Conservation (phyloP, 129 eudicot species). For the Cynara cardunculus region DNA sequence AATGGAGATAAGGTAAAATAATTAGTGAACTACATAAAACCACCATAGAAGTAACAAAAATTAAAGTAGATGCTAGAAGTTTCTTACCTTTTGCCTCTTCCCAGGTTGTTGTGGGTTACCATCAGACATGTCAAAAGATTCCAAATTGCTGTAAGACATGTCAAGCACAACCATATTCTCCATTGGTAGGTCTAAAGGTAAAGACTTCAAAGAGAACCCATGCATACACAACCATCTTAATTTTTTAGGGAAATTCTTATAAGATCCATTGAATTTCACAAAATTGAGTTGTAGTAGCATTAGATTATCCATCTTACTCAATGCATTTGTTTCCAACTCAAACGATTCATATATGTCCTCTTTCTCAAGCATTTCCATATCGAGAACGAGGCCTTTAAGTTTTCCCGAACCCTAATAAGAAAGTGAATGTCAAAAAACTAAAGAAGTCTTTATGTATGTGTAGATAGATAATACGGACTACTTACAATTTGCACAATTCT, state of each 20-base stretch:
- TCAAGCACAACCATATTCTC: background rate
- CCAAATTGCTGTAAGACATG: background rate
- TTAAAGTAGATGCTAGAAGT: background rate
- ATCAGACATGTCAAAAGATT: background rate
- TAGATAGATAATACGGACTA: background rate
- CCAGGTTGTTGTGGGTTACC: background rate
- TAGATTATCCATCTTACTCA: slow-evolving; percentile 18
- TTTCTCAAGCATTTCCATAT: too few species aligned
- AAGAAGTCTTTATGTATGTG: too few species aligned
- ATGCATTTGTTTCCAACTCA: background rate
- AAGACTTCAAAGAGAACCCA: background rate
- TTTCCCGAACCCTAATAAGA: slow-evolving; percentile 23
- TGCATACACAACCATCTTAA: background rate
- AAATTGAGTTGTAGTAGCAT: slow-evolving; percentile 21
- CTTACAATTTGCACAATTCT: background rate
- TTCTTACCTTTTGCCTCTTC: background rate
- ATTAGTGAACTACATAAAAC: background rate
- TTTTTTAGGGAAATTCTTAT: background rate
- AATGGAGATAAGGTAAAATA: background rate
- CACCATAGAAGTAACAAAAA: background rate
- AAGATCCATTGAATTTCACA: background rate
- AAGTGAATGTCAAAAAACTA: background rate
- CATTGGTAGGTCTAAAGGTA: background rate
- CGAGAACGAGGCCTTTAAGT: slow-evolving; percentile 27
- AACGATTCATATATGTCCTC: too few species aligned